Percentiles rank a stretch among this genome's conserved stretches.
phyloP scores from a whole-genome alignment of 78 protist species.

The Emiliania huxleyi region DNA sequence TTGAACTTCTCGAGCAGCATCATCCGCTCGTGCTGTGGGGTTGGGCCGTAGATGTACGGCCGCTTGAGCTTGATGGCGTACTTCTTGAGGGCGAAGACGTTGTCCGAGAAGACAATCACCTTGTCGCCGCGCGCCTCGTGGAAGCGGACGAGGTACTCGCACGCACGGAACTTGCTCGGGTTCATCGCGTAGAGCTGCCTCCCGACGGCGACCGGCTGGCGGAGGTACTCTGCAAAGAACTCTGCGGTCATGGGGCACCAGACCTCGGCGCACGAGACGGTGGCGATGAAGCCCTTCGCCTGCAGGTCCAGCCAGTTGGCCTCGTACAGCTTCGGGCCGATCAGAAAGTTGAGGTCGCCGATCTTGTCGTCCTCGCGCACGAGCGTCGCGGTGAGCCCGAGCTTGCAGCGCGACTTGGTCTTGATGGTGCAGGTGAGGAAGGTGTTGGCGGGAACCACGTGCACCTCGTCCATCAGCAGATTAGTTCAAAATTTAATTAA shows the following conservation, averaged over 20 bases:
- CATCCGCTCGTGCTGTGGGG: constrained; percentile 66
- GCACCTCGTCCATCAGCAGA: constrained; percentile 94
- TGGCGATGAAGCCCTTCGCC: constrained; percentile 71
- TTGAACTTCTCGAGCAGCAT: constrained; percentile 63
- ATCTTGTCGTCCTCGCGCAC: constrained; percentile 96
- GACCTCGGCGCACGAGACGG: constrained; percentile 82
- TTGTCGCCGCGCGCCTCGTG: constrained; percentile 92
- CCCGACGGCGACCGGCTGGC: too few relatives aligned
- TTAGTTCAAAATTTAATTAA: too few relatives aligned
- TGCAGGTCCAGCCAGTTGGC: constrained; percentile 99
- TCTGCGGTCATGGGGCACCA: constrained; percentile 91
- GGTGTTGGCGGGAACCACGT: constrained; percentile 85
- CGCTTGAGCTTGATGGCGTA: background rate
- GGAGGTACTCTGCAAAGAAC: constrained; percentile 80
- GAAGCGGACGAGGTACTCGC: constrained; percentile 78
- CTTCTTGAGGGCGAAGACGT: constrained; percentile 71
- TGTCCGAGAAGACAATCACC: constrained; percentile 91
- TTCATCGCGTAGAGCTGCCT: constrained; percentile 80
- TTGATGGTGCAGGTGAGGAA: constrained; percentile 35
- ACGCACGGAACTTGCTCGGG: constrained; percentile 88
- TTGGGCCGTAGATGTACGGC: background rate
- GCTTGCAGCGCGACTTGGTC: constrained; percentile 84
- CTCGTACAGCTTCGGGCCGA: constrained; percentile 99
- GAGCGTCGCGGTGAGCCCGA: constrained; percentile 95
- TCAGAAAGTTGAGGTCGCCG: constrained; percentile 85